A percentile compares a stretch with the other conserved stretches of the same genome.
phyloP scores from a whole-genome alignment of 2,329 filamentous ascomycete genomes.

The Penicillium sp. region DNA sequence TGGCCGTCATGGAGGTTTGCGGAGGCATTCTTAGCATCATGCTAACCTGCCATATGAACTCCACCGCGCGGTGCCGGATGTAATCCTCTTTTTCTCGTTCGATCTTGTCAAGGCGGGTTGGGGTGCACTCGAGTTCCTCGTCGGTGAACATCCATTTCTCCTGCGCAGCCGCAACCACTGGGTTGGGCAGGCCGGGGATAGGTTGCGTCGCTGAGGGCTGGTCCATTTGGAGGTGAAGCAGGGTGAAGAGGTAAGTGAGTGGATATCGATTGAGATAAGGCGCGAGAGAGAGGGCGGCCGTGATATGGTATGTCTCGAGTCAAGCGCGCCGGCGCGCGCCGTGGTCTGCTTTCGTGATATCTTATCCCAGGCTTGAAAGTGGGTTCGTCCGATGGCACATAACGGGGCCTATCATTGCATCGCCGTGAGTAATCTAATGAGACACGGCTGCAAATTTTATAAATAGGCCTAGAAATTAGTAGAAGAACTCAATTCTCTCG shows the following conservation, averaged over 20 bases:
- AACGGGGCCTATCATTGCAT: slow-evolving; percentile 15
- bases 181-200: slow-evolving; percentile 47
- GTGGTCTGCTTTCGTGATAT: slow-evolving; percentile 10
- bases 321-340: slow-evolving; percentile 26
- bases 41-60: slow-evolving; percentile 94
- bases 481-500: not conserved
- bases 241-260: not conserved
- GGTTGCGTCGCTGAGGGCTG: slow-evolving; percentile 33
- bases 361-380: slow-evolving; percentile 13
- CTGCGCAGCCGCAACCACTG: slow-evolving; percentile 59
- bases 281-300: not conserved
- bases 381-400: slow-evolving; percentile 13
- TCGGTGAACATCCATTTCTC: slow-evolving; percentile 88
- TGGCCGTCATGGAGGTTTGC: slow-evolving; percentile 81
- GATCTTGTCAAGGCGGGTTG: slow-evolving; percentile 83
- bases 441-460: not conserved
- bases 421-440: not conserved
- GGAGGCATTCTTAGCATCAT: slow-evolving; percentile 43
- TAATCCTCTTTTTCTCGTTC: slow-evolving; percentile 75
- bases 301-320: not conserved
- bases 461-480: not conserved
- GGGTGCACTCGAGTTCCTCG: slow-evolving; percentile 79
- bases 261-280: not conserved
- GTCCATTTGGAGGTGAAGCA: slow-evolving; percentile 26
- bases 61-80: slow-evolving; percentile 85